Evolutionary conservation across 2,329 filamentous ascomycete species (phyloP).

Genomic region (Drechslerella stenobrocha): DNA sequence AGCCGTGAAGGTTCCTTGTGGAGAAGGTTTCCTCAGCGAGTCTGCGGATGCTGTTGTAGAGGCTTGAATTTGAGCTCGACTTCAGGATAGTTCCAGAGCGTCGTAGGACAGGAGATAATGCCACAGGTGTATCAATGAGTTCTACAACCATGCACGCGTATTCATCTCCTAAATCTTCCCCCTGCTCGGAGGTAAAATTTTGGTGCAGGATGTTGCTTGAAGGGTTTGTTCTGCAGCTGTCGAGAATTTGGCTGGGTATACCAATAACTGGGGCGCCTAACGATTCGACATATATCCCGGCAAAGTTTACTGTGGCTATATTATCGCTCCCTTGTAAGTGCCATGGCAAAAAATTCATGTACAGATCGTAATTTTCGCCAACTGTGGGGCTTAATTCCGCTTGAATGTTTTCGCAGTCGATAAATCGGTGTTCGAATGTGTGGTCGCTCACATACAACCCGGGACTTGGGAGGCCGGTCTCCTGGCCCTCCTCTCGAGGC

Average conservation of each 20-base stretch:
- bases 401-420: not conserved
- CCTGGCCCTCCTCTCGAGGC: no score
- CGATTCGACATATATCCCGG: slow-evolving; percentile 2
- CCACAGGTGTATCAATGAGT: slow-evolving; percentile 4
- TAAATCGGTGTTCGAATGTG: slow-evolving; percentile 13
- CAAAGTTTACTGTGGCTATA: not conserved
- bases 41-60: not conserved
- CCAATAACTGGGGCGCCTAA: slow-evolving; percentile 2
- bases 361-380: slow-evolving; percentile 3
- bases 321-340: not conserved
- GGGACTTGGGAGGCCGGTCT: no score
- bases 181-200: not conserved
- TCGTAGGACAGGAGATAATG: not conserved
- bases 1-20: slow-evolving; percentile 3
- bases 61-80: not conserved
- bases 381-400: slow-evolving; percentile 2
- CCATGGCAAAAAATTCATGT: slow-evolving; percentile 8
- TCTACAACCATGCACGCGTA: not conserved
- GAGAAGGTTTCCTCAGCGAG: slow-evolving; percentile 5
- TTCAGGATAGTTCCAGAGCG: not conserved
- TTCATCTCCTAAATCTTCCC: not conserved
- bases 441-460: no score
- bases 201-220: not conserved
- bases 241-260: not conserved
- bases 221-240: not conserved